phyloP scores from a whole-genome alignment of 768 basidiomycete genomes.

The Pisolithus albus region DNA sequence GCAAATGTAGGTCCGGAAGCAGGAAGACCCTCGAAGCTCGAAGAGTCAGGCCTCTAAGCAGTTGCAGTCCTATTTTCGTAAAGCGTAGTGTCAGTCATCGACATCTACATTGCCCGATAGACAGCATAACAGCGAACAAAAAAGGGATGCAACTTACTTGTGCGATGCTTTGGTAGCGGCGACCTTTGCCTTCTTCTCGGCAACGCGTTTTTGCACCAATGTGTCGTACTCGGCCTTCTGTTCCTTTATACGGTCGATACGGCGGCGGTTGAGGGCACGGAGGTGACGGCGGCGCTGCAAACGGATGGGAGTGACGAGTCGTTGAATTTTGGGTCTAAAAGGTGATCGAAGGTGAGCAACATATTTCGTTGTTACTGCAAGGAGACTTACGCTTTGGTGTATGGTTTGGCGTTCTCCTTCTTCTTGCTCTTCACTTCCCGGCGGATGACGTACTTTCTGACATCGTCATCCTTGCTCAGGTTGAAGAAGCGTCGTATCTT shows the following conservation, averaged over 20 bases:
- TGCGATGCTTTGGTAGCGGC: slow-evolving; percentile 84
- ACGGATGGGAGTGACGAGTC: slow-evolving; percentile 90
- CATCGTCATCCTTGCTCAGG: slow-evolving; percentile 95
- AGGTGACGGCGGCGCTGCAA: slow-evolving; percentile 96
- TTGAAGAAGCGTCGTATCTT: slow-evolving; percentile 99
- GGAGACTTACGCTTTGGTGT: slow-evolving; percentile 85
- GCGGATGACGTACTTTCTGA: slow-evolving; percentile 93
- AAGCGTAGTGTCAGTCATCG: background rate
- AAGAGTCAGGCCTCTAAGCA: background rate
- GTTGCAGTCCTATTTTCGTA: background rate
- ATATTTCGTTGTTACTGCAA: background rate
- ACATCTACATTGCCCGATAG: background rate
- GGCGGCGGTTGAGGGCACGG: slow-evolving; percentile 78
- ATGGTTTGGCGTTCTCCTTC: slow-evolving; percentile 88
- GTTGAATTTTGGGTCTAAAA: slow-evolving; percentile 88
- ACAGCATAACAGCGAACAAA: background rate
- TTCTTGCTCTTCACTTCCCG: slow-evolving; percentile 84
- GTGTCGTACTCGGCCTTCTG: slow-evolving; percentile 90
- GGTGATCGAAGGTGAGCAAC: slow-evolving; percentile 2
- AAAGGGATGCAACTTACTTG: slow-evolving; percentile 36
- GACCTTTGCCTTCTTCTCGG: slow-evolving; percentile 89
- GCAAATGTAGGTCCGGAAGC: too few relatives aligned
- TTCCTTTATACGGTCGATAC: slow-evolving; percentile 88
- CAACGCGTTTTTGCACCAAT: slow-evolving; percentile 80
- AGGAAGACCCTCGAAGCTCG: background rate